A percentile compares a stretch with the other conserved stretches of the same genome.
Conservation (phyloP, 306 rosid species). For the Prunus padus region DNA sequence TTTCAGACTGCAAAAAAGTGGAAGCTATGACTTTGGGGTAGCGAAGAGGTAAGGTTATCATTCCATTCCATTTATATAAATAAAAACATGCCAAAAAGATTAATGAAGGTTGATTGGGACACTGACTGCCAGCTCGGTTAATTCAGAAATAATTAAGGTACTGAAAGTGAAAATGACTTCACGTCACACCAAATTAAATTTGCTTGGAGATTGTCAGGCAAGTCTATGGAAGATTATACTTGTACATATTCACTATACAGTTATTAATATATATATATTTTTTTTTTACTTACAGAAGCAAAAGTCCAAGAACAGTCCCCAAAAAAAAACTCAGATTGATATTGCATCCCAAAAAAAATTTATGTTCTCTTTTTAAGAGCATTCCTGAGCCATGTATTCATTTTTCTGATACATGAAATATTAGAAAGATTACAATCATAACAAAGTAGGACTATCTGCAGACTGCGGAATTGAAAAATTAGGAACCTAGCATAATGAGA, state of each 20-base stretch:
- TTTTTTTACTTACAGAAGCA: too few species aligned
- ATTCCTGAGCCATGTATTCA: neutral
- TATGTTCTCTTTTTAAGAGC: neutral
- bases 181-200: too few species aligned
- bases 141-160: too few species aligned
- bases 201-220: too few species aligned
- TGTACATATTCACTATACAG: too few species aligned
- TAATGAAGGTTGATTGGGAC: conserved; percentile 10
- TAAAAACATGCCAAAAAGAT: conserved; percentile 10
- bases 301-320: neutral
- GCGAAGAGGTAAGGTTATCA: conserved; percentile 6
- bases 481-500: neutral
- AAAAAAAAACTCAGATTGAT: neutral
- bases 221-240: too few species aligned
- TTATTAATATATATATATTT: too few species aligned
- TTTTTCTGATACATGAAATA: neutral
- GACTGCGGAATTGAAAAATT: neutral
- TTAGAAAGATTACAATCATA: neutral
- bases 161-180: too few species aligned
- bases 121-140: neutral
- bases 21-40: conserved; percentile 12
- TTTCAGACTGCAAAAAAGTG: conserved; percentile 58
- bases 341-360: neutral
- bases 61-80: conserved; percentile 20
- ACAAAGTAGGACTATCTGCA: neutral